A percentile compares a stretch with the other conserved stretches of the same genome.
Evolutionary conservation across 2,329 filamentous ascomycete species (phyloP).

Genomic region (Fusarium sp.): DNA sequence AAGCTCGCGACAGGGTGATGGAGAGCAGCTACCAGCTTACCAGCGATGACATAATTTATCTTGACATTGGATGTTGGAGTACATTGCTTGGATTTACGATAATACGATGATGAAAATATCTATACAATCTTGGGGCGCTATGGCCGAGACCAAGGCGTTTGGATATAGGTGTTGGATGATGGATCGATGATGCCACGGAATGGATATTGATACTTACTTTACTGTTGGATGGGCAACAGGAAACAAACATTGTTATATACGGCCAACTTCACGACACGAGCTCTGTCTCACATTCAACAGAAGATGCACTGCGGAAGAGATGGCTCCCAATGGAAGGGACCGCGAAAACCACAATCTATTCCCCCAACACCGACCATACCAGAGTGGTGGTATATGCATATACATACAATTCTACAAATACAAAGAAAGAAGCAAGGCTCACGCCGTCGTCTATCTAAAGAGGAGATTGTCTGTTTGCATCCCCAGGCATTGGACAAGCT

Average conservation of each 20-base stretch:
- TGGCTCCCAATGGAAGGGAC: not conserved
- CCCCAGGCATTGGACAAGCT: not conserved
- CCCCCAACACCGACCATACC: constrained; percentile 2
- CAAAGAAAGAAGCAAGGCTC: not conserved
- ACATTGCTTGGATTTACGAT: constrained; percentile 23
- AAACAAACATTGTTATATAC: not conserved
- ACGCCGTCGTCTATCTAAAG: not conserved
- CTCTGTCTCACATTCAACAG: not conserved
- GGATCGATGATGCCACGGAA: constrained; percentile 23
- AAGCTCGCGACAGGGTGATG: constrained; percentile 22
- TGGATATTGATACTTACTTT: not conserved
- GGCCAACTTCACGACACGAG: not conserved
- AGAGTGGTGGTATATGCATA: not conserved
- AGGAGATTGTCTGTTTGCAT: not conserved
- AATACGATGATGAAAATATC: constrained; percentile 18
- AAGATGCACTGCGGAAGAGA: not conserved
- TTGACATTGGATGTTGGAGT: not conserved
- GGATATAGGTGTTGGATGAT: constrained; percentile 27
- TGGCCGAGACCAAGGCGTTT: constrained; percentile 28
- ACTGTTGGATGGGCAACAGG: constrained; percentile 9
- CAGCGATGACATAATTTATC: constrained; percentile 45
- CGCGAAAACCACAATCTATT: not conserved
- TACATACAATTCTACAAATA: not conserved
- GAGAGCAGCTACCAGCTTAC: constrained; percentile 53
- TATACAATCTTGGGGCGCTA: constrained; percentile 21